Conservation (phyloP, 495 filamentous ascomycete species). For the Podospora appendiculata region DNA sequence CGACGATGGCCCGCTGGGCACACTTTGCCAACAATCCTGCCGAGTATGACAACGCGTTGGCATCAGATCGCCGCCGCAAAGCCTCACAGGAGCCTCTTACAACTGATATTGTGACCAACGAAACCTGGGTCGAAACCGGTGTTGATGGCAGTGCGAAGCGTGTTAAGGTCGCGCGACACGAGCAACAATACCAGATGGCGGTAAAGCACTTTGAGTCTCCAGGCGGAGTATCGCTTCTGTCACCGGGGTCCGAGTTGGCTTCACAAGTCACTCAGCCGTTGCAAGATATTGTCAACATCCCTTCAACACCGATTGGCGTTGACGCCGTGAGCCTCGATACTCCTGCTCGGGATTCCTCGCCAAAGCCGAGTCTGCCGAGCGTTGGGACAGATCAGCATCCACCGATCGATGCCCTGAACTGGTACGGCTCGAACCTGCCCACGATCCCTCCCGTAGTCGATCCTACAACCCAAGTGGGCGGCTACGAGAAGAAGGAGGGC, state of each 20-base stretch:
- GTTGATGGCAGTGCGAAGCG: constrained; percentile 27
- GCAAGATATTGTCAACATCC: neutral
- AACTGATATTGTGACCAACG: constrained; percentile 7
- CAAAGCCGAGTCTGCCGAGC: neutral
- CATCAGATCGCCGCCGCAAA: constrained; percentile 20
- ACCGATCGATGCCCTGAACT: neutral
- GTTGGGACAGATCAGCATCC: too few relatives aligned
- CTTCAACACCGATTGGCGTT: neutral
- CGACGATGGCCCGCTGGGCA: constrained; percentile 9
- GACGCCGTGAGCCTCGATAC: neutral
- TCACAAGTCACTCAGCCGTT: neutral
- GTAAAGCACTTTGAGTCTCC: neutral
- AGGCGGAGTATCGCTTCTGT: neutral
- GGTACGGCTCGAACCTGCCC: neutral
- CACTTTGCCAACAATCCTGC: constrained; percentile 16
- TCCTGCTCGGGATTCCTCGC: neutral
- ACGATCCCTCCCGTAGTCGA: too few relatives aligned
- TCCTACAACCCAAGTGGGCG: neutral
- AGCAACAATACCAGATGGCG: constrained; percentile 1
- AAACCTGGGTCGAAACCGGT: constrained; percentile 25
- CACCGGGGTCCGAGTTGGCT: neutral
- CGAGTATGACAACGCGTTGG: constrained; percentile 14
- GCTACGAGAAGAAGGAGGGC: constrained; percentile 1
- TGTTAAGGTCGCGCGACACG: constrained; percentile 30
- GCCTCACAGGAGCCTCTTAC: constrained; percentile 14